Evolutionary conservation across 1,284 basidiomycete genomes (phyloP).

Genomic region (Tylopilus sp.): DNA sequence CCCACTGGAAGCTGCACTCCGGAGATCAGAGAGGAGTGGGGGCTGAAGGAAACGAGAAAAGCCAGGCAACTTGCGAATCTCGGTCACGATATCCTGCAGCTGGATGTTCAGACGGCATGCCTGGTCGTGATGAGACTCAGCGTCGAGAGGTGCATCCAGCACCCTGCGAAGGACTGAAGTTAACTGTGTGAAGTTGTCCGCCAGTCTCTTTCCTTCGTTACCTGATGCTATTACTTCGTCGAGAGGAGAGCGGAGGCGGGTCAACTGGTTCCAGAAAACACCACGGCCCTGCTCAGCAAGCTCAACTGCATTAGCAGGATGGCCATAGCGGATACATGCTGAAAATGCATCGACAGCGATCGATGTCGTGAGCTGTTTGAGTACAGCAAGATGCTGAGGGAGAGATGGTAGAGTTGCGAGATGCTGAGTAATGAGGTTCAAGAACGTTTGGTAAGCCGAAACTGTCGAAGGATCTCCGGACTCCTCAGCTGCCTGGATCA

Average conservation of each 20-base stretch:
- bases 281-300: background rate
- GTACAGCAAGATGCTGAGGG: background rate
- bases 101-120: background rate
- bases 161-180: background rate
- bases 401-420: background rate
- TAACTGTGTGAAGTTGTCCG: background rate
- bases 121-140: background rate
- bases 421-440: background rate
- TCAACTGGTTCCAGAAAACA: background rate
- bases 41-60: constrained; percentile 1
- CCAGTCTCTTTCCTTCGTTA: background rate
- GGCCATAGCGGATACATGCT: background rate
- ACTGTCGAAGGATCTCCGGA: background rate
- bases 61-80: background rate
- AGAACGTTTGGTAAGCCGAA: background rate
- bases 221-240: background rate
- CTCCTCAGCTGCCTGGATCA: background rate
- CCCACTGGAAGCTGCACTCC: background rate
- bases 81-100: background rate
- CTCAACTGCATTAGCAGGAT: background rate
- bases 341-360: background rate
- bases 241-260: background rate
- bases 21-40: background rate
- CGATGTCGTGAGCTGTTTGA: background rate
- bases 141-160: background rate